Conservation (phyloP, 176 grass and related monocot species). For the Lolium perenne region DNA sequence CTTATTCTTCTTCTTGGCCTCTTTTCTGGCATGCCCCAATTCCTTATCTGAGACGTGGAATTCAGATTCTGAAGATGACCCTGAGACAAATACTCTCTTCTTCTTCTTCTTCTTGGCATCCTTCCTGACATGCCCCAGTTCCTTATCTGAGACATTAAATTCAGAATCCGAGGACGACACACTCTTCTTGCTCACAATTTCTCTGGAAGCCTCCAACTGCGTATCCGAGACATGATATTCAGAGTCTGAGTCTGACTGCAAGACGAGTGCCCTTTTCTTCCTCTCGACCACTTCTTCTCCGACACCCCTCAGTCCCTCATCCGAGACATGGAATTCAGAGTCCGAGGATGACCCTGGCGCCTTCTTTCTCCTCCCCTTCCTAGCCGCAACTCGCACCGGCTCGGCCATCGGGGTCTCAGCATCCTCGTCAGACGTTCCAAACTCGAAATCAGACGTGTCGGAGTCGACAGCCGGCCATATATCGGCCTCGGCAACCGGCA, state of each 20-base stretch:
- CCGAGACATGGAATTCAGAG: slow-evolving; percentile 66
- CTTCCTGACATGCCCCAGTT: slow-evolving; percentile 34
- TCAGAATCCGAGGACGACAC: slow-evolving; percentile 72
- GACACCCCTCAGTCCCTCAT: slow-evolving; percentile 56
- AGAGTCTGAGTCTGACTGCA: slow-evolving; percentile 66
- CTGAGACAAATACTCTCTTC: slow-evolving; percentile 43
- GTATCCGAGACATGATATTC: slow-evolving; percentile 74
- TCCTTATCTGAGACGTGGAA: slow-evolving; percentile 49
- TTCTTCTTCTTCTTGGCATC: slow-evolving; percentile 30
- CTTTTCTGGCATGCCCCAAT: background rate
- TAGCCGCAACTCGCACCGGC: slow-evolving; percentile 22
- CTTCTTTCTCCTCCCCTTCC: slow-evolving; percentile 60
- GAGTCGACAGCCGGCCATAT: slow-evolving; percentile 47
- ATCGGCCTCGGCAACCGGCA: slow-evolving; percentile 32
- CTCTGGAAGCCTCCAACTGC: slow-evolving; percentile 46
- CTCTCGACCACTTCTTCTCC: slow-evolving; percentile 11
- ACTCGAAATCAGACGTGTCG: slow-evolving; percentile 59
- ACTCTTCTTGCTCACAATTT: slow-evolving; percentile 43
- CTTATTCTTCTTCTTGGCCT: too few relatives aligned
- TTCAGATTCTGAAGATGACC: slow-evolving; percentile 77
- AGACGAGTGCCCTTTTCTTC: slow-evolving; percentile 48
- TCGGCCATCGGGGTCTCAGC: slow-evolving; percentile 1
- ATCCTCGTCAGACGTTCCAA: slow-evolving; percentile 54
- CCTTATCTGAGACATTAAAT: slow-evolving; percentile 71
- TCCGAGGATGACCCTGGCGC: slow-evolving; percentile 59